Evolutionary conservation across 2,329 filamentous ascomycete species (phyloP), one percentile per base, ranked within the genome.

Genomic region (Fusarium sp.): DNA sequence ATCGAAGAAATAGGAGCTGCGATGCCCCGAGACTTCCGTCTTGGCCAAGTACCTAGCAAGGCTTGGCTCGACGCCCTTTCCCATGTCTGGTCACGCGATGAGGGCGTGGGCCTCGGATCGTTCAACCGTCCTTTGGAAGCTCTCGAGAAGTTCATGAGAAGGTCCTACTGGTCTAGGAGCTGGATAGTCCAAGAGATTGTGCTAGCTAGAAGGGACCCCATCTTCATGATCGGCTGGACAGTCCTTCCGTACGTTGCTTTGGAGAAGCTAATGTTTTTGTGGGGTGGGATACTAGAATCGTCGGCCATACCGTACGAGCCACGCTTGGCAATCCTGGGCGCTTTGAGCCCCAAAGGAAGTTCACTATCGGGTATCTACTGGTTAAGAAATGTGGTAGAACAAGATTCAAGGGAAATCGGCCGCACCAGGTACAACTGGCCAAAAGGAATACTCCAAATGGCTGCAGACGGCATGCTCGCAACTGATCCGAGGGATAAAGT

Each of bases 1-100:
- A 44, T 44, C 41, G 41, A 44, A 44, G 41, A 44, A 44, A 44
- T 44, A 44, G 41, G n/a, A 44, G 16, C 41, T 44, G 41, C 41
- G 41, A 44, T 44, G 41, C 41, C 41, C 41, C 41, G 18, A 44
- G 41, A 18, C 18, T 44, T 44, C 41, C 8, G 41, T 44, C 41
- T 44, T 44, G 41, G 41, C 16, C 41, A 44, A 44, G 41, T 44
- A 44, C 41, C 41, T 27, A 44, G 41, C 41, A 44, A 44, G n/a
- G 18, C n/a, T 10, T 44, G 41, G 36, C 36, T 37, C 36, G 36
- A 15, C 36, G 36, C 36, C 36, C 36, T 37, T 37, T 37, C 41
- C 41, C 41, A 44, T 44, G 16, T 44, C 41, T 44, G 41, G 41
- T 44, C 41, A 44, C 41, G 18, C 41, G 41, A 44, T 13, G 41